These are phyloP conservation scores for Collybia sordida DNA, from an alignment of 768 basidiomycete genomes.

Conservation along the genomic window DNA sequence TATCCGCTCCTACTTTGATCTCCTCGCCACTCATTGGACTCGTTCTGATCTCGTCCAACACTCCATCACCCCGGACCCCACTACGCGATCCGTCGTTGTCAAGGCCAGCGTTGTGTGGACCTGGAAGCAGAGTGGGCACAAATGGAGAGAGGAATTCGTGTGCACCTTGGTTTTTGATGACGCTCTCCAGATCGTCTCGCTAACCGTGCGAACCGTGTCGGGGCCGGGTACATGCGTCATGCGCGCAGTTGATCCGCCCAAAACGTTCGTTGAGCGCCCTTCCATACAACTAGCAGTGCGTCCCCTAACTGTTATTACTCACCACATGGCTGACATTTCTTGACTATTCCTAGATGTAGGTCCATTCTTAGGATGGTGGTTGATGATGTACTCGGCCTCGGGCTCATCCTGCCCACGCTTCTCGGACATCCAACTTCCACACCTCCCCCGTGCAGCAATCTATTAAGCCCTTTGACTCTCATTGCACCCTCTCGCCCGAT, in stretches of 20 bases:
- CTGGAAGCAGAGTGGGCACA: conserved; percentile 41
- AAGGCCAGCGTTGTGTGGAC: conserved; percentile 43
- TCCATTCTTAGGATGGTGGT: no score
- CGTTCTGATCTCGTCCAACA: conserved; percentile 28
- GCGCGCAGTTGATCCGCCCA: conserved; percentile 35
- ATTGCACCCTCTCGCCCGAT: no score
- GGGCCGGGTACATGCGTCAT: conserved; percentile 43
- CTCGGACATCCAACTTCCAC: no score
- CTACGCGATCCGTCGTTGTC: conserved; percentile 28
- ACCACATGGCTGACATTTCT: no score
- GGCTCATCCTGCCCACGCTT: no score
- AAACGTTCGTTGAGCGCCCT: no score
- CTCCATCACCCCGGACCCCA: conserved; percentile 21
- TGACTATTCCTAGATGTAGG: no score
- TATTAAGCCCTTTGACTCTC: no score
- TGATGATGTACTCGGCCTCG: no score
- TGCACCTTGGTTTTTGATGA: conserved; percentile 43
- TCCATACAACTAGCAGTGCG: no score
- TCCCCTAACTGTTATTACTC: no score
- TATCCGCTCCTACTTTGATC: conserved; percentile 49
- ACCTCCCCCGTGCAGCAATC: no score
- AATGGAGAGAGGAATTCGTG: conserved; percentile 46
- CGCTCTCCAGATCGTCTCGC: conserved; percentile 35
- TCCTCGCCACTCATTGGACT: conserved; percentile 44
- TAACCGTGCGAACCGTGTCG: conserved; percentile 40